These are phyloP conservation scores for Hysterangium stoloniferum DNA, from an alignment of 768 basidiomycete genomes.

Conservation along the genomic window DNA sequence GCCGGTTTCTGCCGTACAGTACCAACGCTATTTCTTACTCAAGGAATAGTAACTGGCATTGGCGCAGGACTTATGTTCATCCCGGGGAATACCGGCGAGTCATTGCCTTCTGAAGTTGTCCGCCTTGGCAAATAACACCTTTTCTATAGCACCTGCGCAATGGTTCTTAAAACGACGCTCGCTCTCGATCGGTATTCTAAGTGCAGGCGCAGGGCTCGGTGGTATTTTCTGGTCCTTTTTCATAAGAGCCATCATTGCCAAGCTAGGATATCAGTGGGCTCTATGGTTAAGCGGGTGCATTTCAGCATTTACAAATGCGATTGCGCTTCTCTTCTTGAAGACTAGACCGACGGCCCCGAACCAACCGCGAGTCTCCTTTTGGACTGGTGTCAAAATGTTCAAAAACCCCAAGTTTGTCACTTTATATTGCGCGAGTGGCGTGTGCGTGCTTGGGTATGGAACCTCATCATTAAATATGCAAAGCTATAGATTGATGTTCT, in stretches of 20 bases:
- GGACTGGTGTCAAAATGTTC: constrained; percentile 1
- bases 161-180: constrained; percentile 2
- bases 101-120: too few species aligned
- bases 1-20: constrained; percentile 9
- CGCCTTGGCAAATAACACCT: too few species aligned
- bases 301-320: neutral
- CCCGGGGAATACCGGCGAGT: constrained; percentile 1
- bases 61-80: constrained; percentile 9
- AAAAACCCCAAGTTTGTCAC: constrained; percentile 7
- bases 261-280: constrained; percentile 6
- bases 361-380: neutral
- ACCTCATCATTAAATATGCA: neutral
- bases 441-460: constrained; percentile 9
- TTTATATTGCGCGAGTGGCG: constrained; percentile 8
- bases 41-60: constrained; percentile 5
- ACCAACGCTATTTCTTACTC: constrained; percentile 5
- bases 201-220: constrained; percentile 7
- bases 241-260: constrained; percentile 4
- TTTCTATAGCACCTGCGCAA: constrained; percentile 6
- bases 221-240: constrained; percentile 12
- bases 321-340: constrained; percentile 5
- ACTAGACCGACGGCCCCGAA: neutral
- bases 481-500: neutral
- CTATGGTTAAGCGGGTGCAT: constrained; percentile 2
- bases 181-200: neutral